A percentile compares a stretch with the other conserved stretches of the same genome.
These are phyloP conservation scores for Purpureocillium lavendulum DNA, from an alignment of 2,329 filamentous ascomycete genomes.

Conservation along the genomic window DNA sequence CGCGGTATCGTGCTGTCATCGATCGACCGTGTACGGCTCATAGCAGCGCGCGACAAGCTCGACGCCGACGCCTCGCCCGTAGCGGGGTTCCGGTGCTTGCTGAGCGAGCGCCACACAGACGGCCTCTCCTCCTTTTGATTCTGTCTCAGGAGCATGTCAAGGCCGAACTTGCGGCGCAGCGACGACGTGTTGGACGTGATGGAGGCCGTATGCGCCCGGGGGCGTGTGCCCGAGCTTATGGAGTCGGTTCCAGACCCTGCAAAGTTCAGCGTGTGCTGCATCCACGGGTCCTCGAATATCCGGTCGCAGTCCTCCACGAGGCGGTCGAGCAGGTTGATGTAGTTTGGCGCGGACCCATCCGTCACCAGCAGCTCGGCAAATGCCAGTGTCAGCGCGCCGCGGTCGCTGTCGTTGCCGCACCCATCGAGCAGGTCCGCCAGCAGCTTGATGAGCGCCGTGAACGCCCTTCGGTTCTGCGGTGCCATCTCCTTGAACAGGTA, in stretches of 20 bases:
- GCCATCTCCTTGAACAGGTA: conserved; percentile 58
- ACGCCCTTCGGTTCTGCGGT: conserved; percentile 65
- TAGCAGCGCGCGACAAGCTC: conserved; percentile 58
- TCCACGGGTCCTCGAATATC: conserved; percentile 63
- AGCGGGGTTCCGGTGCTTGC: conserved; percentile 62
- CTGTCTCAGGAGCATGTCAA: conserved; percentile 66
- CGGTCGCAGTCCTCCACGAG: conserved; percentile 83
- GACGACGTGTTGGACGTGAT: conserved; percentile 82
- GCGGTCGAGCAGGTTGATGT: conserved; percentile 81
- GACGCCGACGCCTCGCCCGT: conserved; percentile 48
- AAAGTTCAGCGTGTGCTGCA: conserved; percentile 30
- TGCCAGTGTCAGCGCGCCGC: conserved; percentile 77
- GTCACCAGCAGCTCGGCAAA: conserved; percentile 82
- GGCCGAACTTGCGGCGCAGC: conserved; percentile 73
- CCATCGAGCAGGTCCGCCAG: conserved; percentile 82
- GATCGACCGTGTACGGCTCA: conserved; percentile 68
- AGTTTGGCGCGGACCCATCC: conserved; percentile 68
- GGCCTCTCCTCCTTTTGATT: conserved; percentile 71
- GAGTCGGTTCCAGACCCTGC: conserved; percentile 45
- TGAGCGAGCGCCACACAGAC: conserved; percentile 80
- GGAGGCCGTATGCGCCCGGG: conserved; percentile 61
- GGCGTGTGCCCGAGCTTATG: conserved; percentile 45
- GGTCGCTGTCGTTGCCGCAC: conserved; percentile 83
- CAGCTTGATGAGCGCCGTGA: conserved; percentile 76
- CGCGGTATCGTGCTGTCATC: conserved; percentile 50